phyloP scores from a whole-genome alignment of 805 yeast genomes.

The Suhomyces canberraensis region DNA sequence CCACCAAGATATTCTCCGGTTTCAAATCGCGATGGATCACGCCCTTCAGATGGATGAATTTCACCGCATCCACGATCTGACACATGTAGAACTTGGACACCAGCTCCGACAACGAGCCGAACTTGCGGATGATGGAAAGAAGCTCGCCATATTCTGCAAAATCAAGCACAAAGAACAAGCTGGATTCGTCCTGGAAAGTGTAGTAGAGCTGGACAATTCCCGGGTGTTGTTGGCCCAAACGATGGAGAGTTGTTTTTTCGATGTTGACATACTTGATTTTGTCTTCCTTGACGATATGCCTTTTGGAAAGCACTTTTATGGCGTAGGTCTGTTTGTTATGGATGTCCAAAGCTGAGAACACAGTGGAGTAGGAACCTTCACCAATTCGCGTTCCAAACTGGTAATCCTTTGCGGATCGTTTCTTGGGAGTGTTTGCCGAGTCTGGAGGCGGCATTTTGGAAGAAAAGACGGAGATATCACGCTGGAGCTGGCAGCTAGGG shows the following conservation, averaged over 20 bases:
- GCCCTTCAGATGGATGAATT: conserved; percentile 83
- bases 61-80: conserved; percentile 87
- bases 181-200: conserved; percentile 90
- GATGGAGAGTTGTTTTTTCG: conserved; percentile 84
- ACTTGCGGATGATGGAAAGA: conserved; percentile 68
- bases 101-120: conserved; percentile 72
- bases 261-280: conserved; percentile 95
- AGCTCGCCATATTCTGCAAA: conserved; percentile 96
- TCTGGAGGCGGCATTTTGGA: neutral
- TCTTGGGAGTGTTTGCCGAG: conserved; percentile 12
- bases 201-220: conserved; percentile 90
- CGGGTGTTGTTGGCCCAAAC: conserved; percentile 83
- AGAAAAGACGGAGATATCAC: too few species aligned
- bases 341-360: conserved; percentile 77
- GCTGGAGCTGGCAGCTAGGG: too few species aligned
- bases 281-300: conserved; percentile 90
- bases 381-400: conserved; percentile 87
- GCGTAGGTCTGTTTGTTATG: conserved; percentile 79
- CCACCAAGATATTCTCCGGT: conserved; percentile 88
- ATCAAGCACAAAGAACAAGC: conserved; percentile 88
- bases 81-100: conserved; percentile 78
- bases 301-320: conserved; percentile 84
- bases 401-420: conserved; percentile 74
- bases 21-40: conserved; percentile 92
- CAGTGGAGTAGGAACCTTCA: conserved; percentile 95